Conservation (phyloP, 1,139 yeast species). For the Spathaspora sp. region DNA sequence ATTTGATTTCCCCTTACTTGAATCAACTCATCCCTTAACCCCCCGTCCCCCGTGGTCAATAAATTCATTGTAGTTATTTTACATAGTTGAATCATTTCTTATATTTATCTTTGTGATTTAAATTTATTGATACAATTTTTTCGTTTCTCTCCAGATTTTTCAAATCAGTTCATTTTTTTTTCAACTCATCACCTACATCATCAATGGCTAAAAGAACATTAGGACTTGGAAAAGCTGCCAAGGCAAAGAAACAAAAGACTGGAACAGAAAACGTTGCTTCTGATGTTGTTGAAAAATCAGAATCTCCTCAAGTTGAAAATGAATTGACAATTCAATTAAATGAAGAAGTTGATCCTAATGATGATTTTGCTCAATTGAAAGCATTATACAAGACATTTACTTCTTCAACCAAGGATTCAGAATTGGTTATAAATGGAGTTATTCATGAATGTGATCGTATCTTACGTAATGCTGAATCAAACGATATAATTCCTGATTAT, state of each 20-base stretch:
- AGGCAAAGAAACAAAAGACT: slow-evolving; percentile 49
- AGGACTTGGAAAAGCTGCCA: slow-evolving; percentile 72
- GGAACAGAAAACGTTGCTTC: slow-evolving; percentile 13
- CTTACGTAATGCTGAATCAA: slow-evolving; percentile 40
- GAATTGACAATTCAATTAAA: slow-evolving; percentile 69
- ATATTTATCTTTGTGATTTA: neutral
- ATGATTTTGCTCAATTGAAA: slow-evolving; percentile 69
- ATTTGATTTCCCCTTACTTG: neutral
- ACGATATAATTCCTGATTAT: slow-evolving; percentile 45
- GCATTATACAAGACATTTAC: slow-evolving; percentile 68
- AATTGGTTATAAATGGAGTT: slow-evolving; percentile 73
- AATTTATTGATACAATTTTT: neutral
- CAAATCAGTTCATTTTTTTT: neutral
- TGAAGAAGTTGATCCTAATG: slow-evolving; percentile 71
- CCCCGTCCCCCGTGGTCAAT: slow-evolving; percentile 1
- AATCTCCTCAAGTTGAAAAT: slow-evolving; percentile 19
- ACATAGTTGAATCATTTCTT: neutral
- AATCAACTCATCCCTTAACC: neutral
- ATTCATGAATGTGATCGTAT: slow-evolving; percentile 89
- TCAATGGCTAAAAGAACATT: slow-evolving; percentile 75
- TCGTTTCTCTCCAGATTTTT: neutral
- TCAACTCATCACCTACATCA: slow-evolving; percentile 1
- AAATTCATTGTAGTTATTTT: neutral
- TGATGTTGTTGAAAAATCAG: slow-evolving; percentile 15
- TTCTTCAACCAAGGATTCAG: slow-evolving; percentile 57